These are phyloP conservation scores for Kodamaea neixiangensis DNA, from an alignment of 805 yeast species.

Conservation along the genomic window DNA sequence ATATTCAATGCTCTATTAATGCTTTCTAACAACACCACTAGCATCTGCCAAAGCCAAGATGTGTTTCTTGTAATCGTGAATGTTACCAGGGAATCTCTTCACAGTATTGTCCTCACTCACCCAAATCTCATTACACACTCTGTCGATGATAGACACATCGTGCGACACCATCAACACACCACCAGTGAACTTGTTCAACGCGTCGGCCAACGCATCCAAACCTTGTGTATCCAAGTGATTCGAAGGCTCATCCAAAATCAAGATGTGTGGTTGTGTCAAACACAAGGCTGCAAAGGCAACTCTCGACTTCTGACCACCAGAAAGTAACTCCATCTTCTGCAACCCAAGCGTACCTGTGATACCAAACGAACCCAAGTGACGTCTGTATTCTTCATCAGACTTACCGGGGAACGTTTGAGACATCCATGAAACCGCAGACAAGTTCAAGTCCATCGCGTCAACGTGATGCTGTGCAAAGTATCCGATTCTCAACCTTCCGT, in stretches of 20 bases:
- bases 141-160: conserved; percentile 88
- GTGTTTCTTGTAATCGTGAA: conserved; percentile 86
- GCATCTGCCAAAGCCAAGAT: conserved; percentile 75
- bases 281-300: conserved; percentile 97
- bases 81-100: conserved; percentile 74
- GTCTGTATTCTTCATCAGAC: conserved; percentile 94
- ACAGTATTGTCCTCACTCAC: conserved; percentile 88
- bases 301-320: conserved; percentile 98
- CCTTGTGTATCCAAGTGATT: conserved; percentile 98
- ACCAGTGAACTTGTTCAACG: conserved; percentile 84
- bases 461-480: conserved; percentile 99
- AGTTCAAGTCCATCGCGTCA: conserved; percentile 88
- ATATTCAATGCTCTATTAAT: conserved; percentile 41
- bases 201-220: conserved; percentile 92
- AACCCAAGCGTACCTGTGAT: conserved; percentile 92
- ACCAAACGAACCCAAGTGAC: conserved; percentile 96
- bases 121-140: conserved; percentile 94
- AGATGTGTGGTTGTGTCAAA: conserved; percentile 83
- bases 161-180: conserved; percentile 98
- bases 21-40: conserved; percentile 89
- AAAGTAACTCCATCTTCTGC: conserved; percentile 83
- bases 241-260: conserved; percentile 95
- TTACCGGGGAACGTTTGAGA: conserved; percentile 86
- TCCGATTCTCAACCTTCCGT: conserved; percentile 88
- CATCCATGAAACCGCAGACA: conserved; percentile 94